Base-by-base conservation (phyloP, 139 green algal species). In the Trebouxia sp. region DNA sequence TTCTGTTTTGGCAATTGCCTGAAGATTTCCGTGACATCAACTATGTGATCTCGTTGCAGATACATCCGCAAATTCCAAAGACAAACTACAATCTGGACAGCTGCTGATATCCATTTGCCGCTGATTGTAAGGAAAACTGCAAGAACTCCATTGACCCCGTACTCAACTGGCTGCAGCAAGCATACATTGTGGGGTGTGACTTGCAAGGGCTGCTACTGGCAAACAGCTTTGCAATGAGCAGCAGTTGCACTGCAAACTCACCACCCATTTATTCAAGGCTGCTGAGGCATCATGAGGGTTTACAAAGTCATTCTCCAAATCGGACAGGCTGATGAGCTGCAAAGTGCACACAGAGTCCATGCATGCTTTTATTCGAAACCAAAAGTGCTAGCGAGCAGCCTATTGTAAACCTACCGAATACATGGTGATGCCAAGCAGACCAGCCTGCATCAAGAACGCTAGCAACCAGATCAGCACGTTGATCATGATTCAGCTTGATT, bases 301-400 rank as follows among this genome's bases (percentile, higher is more conserved):
- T 37, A 97, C 90, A 76, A 93, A 93, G 53, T 97, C 93, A 35
- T 92, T 92, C 66, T 97, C 93, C 17, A 97, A 79, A 66, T 97
- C 93, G 10, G 92, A 91, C 1, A 98, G 77, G 15, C 84, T 90
- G 26, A 97, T 91, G 7, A 97, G 84, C 86, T 94, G 86, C 75
- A 81, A 9, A 5, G 17, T 38, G 3, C 2, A 70, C 20, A 55
- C 30, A 35, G 24, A 43, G 5, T 26, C 12, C n/a, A n/a, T n/a
- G n/a, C n/a, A n/a, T n/a, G n/a, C n/a, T n/a, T 30, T 53, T 39
- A 48, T 26, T 28, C 28, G 38, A n/a, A 20, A 32, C 17, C 17
- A 17, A 14, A 58, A 58, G 17, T 58, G 17, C 17, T 58, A 17
- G 15, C 17, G 17, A 17, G 15, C 14, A 58, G 48, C 14, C 14